Evolutionary conservation across 2,329 filamentous ascomycete genomes (phyloP).

Genomic region (Paecilomyces dactylethromorphus): DNA sequence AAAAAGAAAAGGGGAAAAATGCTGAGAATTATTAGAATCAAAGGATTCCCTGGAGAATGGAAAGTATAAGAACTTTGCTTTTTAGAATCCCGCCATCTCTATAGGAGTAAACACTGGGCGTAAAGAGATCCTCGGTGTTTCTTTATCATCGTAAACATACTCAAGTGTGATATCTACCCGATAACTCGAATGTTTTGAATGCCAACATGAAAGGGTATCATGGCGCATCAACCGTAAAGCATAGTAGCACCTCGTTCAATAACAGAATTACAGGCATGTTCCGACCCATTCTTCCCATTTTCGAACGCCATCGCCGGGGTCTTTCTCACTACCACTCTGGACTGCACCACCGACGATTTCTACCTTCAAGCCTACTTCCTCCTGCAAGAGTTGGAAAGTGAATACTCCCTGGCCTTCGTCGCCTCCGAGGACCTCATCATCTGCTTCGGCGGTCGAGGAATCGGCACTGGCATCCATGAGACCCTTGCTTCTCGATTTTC

Average conservation of each 20-base stretch:
- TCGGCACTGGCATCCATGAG: slow-evolving; percentile 74
- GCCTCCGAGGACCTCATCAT: slow-evolving; percentile 79
- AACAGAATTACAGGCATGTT: slow-evolving; percentile 53
- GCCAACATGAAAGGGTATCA: neutral
- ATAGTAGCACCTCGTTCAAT: slow-evolving; percentile 6
- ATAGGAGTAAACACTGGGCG: neutral
- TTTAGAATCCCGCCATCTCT: neutral
- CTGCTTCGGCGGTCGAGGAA: slow-evolving; percentile 50
- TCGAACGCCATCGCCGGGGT: slow-evolving; percentile 63
- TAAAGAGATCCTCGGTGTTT: neutral
- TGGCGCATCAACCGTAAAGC: neutral
- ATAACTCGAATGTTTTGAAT: neutral
- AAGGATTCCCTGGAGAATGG: neutral
- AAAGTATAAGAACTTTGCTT: neutral
- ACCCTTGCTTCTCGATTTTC: slow-evolving; percentile 70
- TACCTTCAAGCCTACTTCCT: slow-evolving; percentile 68
- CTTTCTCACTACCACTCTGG: slow-evolving; percentile 49
- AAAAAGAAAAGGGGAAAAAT: neutral
- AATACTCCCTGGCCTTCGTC: slow-evolving; percentile 73
- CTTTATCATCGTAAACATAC: neutral
- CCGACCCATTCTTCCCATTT: slow-evolving; percentile 92
- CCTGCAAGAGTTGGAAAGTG: slow-evolving; percentile 71
- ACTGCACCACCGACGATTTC: slow-evolving; percentile 64
- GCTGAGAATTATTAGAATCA: no score
- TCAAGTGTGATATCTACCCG: neutral